These are phyloP conservation scores for Claviceps sp. DNA, from an alignment of 2,329 filamentous ascomycete species.

Conservation along the genomic window DNA sequence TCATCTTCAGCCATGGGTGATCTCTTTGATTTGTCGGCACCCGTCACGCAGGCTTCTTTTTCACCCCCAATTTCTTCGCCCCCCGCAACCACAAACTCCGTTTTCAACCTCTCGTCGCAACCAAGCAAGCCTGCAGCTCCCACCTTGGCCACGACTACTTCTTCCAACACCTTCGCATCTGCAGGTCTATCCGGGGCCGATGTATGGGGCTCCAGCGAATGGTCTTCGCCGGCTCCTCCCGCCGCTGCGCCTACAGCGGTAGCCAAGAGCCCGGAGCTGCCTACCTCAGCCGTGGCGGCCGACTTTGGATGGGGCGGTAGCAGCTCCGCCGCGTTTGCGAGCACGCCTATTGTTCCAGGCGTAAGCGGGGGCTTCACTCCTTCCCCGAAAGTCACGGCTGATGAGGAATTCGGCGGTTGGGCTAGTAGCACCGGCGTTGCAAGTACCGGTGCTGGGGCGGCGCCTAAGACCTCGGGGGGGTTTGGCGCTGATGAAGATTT, in stretches of 20 bases:
- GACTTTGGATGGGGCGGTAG: conserved; percentile 49
- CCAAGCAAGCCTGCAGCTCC: conserved; percentile 28
- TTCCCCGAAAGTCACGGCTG: conserved; percentile 61
- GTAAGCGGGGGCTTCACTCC: conserved; percentile 51
- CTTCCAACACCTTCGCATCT: conserved; percentile 24
- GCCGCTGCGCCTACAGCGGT: conserved; percentile 21
- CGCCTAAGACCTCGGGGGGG: conserved; percentile 42
- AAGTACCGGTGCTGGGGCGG: conserved; percentile 23
- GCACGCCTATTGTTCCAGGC: conserved; percentile 46
- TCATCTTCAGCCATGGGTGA: conserved; percentile 54
- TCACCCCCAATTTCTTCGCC: conserved; percentile 26
- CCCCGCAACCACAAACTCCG: conserved; percentile 40
- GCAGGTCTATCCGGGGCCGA: conserved; percentile 42
- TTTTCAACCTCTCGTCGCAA: conserved; percentile 65
- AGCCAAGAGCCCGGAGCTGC: conserved; percentile 43
- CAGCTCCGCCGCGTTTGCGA: conserved; percentile 33
- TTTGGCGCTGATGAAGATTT: conserved; percentile 68
- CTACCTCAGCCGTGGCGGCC: conserved; percentile 36
- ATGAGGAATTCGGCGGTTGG: conserved; percentile 97
- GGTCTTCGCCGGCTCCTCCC: conserved; percentile 37
- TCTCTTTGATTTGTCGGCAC: conserved; percentile 63
- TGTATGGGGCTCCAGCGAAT: conserved; percentile 79
- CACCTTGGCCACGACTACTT: conserved; percentile 24
- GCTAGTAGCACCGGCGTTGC: conserved; percentile 50
- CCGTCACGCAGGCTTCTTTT: conserved; percentile 32